Base-by-base conservation (phyloP, 1,139 yeast genomes). In the Arxiozyma bovina region DNA sequence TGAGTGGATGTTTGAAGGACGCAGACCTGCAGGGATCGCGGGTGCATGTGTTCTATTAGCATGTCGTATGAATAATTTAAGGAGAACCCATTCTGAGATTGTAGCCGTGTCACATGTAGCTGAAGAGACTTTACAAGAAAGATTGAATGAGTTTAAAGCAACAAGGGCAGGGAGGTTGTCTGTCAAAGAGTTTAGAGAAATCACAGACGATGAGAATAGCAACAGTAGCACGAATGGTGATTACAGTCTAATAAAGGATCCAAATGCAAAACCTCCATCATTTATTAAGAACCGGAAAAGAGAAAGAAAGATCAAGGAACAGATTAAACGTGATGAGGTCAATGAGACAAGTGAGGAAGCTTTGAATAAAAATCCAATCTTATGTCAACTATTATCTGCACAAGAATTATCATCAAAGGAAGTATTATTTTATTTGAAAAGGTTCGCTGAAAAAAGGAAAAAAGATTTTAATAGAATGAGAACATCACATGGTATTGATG, bases 1-100 rank as follows among this genome's bases (percentile, higher is more conserved):
- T 51, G 99, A 93, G 68, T 93, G 98, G 97, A 87, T 93, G 60
- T 87, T 85, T 66, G 95, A 89, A 69, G 99, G 99, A 41, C 80
- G 99, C 67, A 78, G 99, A 58, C 99, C 99, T 0, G 98, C 99
- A 0, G 99, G 99, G 65, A 81, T 93, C 52, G 99, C 99, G 0
- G 99, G 99, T 34, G 99, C 99, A 0, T 90, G 98, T 70, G 78
- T 93, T 1, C 70, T 94, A 51, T 73, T 93, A 53, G 99, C 99
- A 0, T 93, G 97, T 3, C 79, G 99, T 70, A 93, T 93, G 98
- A 93, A 93, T 71, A 91, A 91, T 65, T 83, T 87, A 68, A 79
- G 96, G 63, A 77, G 98, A 64, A 85, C 96, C 4, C 96, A 93
- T 70, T 82, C 93, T 1, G 98, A 94, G 67, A 85, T 94, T 54